phyloP scores from a whole-genome alignment of 129 eudicot genomes.

The Mikania micrantha region DNA sequence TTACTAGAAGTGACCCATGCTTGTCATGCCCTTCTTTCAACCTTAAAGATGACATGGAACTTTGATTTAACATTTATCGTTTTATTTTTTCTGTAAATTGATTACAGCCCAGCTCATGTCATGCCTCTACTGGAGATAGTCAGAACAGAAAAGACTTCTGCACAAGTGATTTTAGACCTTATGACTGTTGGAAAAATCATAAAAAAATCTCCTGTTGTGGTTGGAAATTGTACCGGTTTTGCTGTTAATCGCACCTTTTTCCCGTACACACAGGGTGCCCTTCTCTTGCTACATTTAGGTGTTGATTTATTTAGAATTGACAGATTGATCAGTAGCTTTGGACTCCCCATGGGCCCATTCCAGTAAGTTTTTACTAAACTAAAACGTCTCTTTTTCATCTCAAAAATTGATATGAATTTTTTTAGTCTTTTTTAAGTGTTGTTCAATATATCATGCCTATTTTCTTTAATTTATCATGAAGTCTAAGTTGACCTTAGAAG shows the following conservation, averaged over 20 bases:
- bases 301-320: constrained; percentile 92
- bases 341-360: constrained; percentile 95
- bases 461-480: neutral
- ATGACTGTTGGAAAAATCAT: constrained; percentile 82
- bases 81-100: constrained; percentile 2
- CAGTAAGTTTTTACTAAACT: constrained; percentile 58
- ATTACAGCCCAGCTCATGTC: constrained; percentile 86
- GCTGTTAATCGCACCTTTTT: constrained; percentile 93
- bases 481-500: neutral
- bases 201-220: constrained; percentile 88
- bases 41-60: neutral
- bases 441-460: neutral
- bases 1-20: neutral
- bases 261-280: constrained; percentile 82
- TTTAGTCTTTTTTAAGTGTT: neutral
- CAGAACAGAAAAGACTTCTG: constrained; percentile 79
- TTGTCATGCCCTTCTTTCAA: neutral
- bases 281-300: constrained; percentile 66
- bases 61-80: constrained; percentile 5
- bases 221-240: constrained; percentile 91
- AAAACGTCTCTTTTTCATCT: neutral
- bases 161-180: constrained; percentile 93
- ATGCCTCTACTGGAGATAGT: constrained; percentile 97
- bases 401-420: neutral
- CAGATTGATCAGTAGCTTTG: constrained; percentile 65